These are phyloP conservation scores for Fragaria nilgerrensis DNA, from an alignment of 306 rosid genomes.

Conservation along the genomic window DNA sequence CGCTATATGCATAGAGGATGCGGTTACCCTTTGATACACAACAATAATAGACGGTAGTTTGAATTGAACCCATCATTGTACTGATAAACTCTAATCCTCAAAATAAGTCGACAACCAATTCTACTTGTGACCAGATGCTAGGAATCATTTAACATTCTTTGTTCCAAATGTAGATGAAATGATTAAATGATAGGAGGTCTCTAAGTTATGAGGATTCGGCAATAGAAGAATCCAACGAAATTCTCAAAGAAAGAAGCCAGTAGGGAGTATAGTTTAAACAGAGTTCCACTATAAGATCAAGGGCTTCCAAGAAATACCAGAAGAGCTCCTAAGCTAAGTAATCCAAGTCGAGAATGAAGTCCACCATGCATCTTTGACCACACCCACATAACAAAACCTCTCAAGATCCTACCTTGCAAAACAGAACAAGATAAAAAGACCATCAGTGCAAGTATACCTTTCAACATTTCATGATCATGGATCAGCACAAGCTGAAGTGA, in stretches of 20 bases:
- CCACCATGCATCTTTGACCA: slow-evolving; percentile 29
- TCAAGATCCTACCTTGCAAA: slow-evolving; percentile 12
- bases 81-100: neutral
- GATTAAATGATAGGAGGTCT: neutral
- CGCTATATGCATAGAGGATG: slow-evolving; percentile 52
- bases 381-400: slow-evolving; percentile 6
- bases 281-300: slow-evolving; percentile 36
- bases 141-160: slow-evolving; percentile 16
- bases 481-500: neutral
- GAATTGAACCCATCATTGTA: slow-evolving; percentile 53
- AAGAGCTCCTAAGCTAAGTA: slow-evolving; percentile 35
- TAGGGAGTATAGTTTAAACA: slow-evolving; percentile 30
- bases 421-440: slow-evolving; percentile 15
- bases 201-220: slow-evolving; percentile 31
- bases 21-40: slow-evolving; percentile 63
- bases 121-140: slow-evolving; percentile 18
- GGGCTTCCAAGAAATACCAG: slow-evolving; percentile 40
- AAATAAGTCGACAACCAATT: slow-evolving; percentile 21
- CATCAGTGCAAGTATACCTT: slow-evolving; percentile 8
- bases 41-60: slow-evolving; percentile 61
- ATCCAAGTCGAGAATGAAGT: slow-evolving; percentile 35
- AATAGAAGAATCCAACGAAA: slow-evolving; percentile 27
- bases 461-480: neutral
- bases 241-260: slow-evolving; percentile 34
- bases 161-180: neutral